Evolutionary conservation across 805 yeast genomes (phyloP).

Genomic region (Kodamaea hsintzibuensis): DNA sequence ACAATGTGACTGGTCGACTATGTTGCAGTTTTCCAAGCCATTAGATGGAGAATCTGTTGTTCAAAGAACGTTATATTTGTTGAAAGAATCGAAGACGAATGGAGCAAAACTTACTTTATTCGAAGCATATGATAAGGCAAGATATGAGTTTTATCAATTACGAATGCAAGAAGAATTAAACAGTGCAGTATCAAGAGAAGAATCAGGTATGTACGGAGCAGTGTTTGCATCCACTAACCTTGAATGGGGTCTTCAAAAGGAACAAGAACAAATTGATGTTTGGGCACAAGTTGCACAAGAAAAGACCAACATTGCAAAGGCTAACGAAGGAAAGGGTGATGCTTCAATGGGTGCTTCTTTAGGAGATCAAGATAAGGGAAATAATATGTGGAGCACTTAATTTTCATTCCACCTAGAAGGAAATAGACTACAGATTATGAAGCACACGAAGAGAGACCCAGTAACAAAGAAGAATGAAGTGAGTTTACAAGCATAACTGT

Average conservation of each 20-base stretch:
- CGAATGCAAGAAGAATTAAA: slow-evolving; percentile 84
- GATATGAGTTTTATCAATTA: slow-evolving; percentile 83
- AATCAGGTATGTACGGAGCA: slow-evolving; percentile 83
- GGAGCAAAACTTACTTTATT: slow-evolving; percentile 33
- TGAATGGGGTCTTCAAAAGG: slow-evolving; percentile 68
- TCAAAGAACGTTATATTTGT: slow-evolving; percentile 44
- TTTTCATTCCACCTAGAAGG: no score
- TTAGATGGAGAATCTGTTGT: slow-evolving; percentile 79
- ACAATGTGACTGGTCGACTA: slow-evolving; percentile 72
- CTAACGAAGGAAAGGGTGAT: slow-evolving; percentile 32
- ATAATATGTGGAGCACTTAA: slow-evolving; percentile 24
- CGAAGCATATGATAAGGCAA: slow-evolving; percentile 81
- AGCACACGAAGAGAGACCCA: no score
- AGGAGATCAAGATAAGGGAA: slow-evolving; percentile 10
- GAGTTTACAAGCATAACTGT: no score
- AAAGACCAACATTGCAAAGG: slow-evolving; percentile 56
- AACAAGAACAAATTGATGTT: slow-evolving; percentile 65
- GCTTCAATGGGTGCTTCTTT: slow-evolving; percentile 11
- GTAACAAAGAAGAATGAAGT: no score
- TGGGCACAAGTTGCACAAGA: slow-evolving; percentile 75
- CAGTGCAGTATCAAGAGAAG: slow-evolving; percentile 73
- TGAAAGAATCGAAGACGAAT: slow-evolving; percentile 20
- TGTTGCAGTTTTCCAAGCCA: slow-evolving; percentile 70
- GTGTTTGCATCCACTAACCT: slow-evolving; percentile 61
- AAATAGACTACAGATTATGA: background rate